Evolutionary conservation across 805 yeast species (phyloP).

Genomic region (Starmerella gropengiesseri): DNA sequence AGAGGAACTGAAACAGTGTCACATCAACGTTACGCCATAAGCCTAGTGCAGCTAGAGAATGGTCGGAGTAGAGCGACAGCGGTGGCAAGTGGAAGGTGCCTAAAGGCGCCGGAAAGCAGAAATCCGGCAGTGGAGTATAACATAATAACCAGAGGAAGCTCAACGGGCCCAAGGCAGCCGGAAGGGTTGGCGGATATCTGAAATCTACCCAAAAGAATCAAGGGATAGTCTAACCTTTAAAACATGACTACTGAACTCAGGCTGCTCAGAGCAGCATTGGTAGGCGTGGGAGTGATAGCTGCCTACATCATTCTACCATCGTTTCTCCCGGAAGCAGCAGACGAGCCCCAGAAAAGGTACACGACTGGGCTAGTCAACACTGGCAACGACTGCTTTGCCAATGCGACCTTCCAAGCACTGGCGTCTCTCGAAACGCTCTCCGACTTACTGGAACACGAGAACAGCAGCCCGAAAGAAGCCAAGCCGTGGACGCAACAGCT

Average conservation of each 20-base stretch:
- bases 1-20: no score
- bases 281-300: neutral
- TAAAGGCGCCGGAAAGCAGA: no score
- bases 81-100: no score
- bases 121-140: no score
- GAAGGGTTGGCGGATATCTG: no score
- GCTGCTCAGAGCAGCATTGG: neutral
- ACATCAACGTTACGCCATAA: no score
- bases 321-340: neutral
- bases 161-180: no score
- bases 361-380: slow-evolving; percentile 77
- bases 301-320: slow-evolving; percentile 12
- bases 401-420: slow-evolving; percentile 64
- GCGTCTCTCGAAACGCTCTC: slow-evolving; percentile 25
- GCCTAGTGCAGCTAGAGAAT: no score
- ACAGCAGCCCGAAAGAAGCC: neutral
- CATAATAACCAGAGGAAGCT: no score
- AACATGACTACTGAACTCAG: neutral
- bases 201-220: no score
- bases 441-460: slow-evolving; percentile 20
- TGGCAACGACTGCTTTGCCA: slow-evolving; percentile 87
- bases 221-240: no score
- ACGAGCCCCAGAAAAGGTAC: slow-evolving; percentile 20
- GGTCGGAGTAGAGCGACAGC: no score
- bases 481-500: slow-evolving; percentile 22